These are phyloP conservation scores for Fusarium verticillioides DNA, from an alignment of 2,329 filamentous ascomycete species.

Conservation along the genomic window DNA sequence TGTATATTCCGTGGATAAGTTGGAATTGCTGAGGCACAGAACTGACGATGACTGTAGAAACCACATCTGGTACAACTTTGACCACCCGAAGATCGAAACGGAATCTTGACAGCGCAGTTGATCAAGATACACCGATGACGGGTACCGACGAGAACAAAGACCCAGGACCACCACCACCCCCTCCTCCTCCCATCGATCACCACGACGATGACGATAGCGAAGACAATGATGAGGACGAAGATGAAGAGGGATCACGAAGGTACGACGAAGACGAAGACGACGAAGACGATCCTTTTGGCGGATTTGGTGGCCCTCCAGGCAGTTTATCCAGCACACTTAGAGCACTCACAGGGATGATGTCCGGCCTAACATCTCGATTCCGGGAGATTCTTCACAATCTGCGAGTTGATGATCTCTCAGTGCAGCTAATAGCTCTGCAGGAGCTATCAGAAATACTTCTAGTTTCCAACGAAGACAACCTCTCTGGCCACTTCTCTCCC, in stretches of 20 bases:
- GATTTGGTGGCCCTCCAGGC: constrained; percentile 72
- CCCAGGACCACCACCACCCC: constrained; percentile 56
- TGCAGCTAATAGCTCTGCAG: constrained; percentile 91
- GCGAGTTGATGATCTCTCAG: constrained; percentile 84
- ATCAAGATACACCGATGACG: constrained; percentile 77
- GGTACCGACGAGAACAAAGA: constrained; percentile 69
- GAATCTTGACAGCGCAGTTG: constrained; percentile 59
- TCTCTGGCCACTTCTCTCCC: constrained; percentile 93
- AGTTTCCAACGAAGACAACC: constrained; percentile 95
- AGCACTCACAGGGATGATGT: constrained; percentile 92
- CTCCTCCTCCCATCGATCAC: constrained; percentile 51
- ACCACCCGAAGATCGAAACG: constrained; percentile 65
- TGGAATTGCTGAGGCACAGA: neutral
- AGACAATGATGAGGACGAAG: constrained; percentile 47
- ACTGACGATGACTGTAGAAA: constrained; percentile 46
- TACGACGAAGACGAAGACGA: constrained; percentile 73
- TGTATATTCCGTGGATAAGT: constrained; percentile 11
- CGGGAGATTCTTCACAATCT: constrained; percentile 81
- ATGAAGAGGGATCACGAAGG: constrained; percentile 53
- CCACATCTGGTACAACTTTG: constrained; percentile 50
- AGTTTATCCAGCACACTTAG: constrained; percentile 83
- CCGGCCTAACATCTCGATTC: constrained; percentile 81
- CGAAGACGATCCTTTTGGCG: constrained; percentile 71
- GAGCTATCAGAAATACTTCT: constrained; percentile 93
- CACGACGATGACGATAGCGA: constrained; percentile 54